These are phyloP conservation scores for Allomyces macrogynus DNA, from an alignment of 192 early-diverging fungal genomes.

Conservation along the genomic window DNA sequence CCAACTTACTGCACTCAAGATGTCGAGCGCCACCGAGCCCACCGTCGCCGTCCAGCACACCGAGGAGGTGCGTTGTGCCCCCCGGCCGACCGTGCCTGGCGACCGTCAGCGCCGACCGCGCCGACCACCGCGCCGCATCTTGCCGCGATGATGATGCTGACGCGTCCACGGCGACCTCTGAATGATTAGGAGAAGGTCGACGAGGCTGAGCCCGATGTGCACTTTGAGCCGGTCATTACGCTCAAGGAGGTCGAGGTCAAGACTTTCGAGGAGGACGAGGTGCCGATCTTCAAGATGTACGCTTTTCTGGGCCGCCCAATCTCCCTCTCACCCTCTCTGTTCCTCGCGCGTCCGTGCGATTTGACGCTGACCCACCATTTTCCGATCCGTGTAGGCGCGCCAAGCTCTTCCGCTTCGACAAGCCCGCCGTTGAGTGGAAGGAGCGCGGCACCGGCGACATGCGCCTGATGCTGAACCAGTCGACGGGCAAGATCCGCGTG, in stretches of 20 bases:
- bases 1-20: too few species aligned
- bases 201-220: slow-evolving; percentile 62
- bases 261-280: slow-evolving; percentile 92
- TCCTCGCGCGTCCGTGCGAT: too few species aligned
- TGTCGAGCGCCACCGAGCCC: too few species aligned
- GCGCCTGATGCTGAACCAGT: slow-evolving; percentile 86
- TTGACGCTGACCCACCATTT: background rate
- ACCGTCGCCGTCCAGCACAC: too few species aligned
- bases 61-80: too few species aligned
- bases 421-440: slow-evolving; percentile 87
- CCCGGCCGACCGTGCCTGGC: too few species aligned
- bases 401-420: slow-evolving; percentile 96
- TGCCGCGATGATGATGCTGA: too few species aligned
- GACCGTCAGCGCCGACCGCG: too few species aligned
- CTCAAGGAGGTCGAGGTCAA: slow-evolving; percentile 81
- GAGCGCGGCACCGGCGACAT: slow-evolving; percentile 98
- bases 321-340: too few species aligned
- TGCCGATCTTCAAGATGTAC: slow-evolving; percentile 72
- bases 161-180: too few species aligned
- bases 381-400: slow-evolving; percentile 42
- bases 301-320: background rate
- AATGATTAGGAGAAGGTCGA: slow-evolving; percentile 33
- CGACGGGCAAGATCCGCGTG: slow-evolving; percentile 70
- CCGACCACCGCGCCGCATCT: too few species aligned
- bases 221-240: slow-evolving; percentile 93